Base-by-base conservation (phyloP, 2,329 filamentous ascomycete genomes). In the Neurospora crassa region DNA sequence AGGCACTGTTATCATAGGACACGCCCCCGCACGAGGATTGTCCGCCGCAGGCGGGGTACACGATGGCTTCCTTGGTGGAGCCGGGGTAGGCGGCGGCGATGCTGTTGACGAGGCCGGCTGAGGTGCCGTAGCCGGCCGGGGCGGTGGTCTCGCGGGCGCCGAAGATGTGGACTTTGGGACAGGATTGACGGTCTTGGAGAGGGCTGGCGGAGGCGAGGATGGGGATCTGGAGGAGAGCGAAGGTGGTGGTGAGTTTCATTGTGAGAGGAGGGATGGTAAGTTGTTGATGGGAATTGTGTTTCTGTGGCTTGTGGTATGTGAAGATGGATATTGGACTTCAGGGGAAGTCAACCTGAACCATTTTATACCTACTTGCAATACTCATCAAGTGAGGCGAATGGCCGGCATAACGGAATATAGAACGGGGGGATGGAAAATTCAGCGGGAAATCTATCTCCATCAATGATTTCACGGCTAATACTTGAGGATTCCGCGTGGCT, bases 31-130 rank as follows among this genome's bases (percentile, higher is more conserved):
- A 91, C 0, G 81, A 82, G 0, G 82, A 76, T 75, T 88, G 84
- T 5, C 89, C 89, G 71, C 89, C 89, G 59, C 88, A 90, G 1
- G 90, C 90, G 45, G 90, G 87, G 75, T 89, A 89, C 47, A 72
- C 77, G 73, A 89, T 88, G 20, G 87, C 84, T 73, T 88, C 86
- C 1, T 86, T 80, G 0, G 85, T 88, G 0, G 86, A 79, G 0
- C 85, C 86, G 0, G 84, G 75, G 73, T 86, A 84, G 3, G 84
- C 82, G 41, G 77, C 78, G 2, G 83, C 78, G 53, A 89, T 82
- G 70, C 82, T 78, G 73, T 88, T 82, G 24, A 89, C 84, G 14
- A 89, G 81, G 0, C 82, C 82, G 29, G 80, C 80, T 2, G 85
- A 81, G 0, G 84, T 83, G 10, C 87, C 87, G 73, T 85, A 88